Evolutionary conservation across 2,329 filamentous ascomycete genomes (phyloP), one percentile per base, ranked within the genome.

Genomic region (Didymella segeticola): DNA sequence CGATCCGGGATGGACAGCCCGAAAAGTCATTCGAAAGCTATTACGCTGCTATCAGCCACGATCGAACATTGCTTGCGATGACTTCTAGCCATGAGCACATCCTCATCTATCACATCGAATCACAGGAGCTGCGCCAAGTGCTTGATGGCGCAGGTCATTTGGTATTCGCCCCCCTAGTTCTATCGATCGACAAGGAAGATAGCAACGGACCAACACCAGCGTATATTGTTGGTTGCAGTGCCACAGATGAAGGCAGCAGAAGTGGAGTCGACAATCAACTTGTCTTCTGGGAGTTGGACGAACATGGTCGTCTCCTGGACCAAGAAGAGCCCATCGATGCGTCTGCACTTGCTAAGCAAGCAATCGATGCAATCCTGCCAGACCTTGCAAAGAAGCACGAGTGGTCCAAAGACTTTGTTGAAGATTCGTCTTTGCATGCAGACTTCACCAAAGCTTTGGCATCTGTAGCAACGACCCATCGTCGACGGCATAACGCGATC

Each of bases 231-330:
- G 15, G 65, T 11, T 63, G 64, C 48, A 60, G 54, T 22, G 38
- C 60, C 10, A 33, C 53, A 4, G 43, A 58, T 12, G 10, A 39
- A 23, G 23, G 33, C 9, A 31, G 11, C 10, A 33, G 39, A 8
- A 22, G 14, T 17, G 51, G 43, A 17, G 9, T 39, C 3, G 14
- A 47, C 5, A 50, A 53, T 26, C 47, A 48, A 25, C 57, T 72
- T 4, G 60, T 66, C 1, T 47, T 71, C 25, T 71, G 68, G 66
- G 66, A 70, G 8, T 51, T 71, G 1, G 66, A 70, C 25, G 53
- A 58, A 15, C 56, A 68, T 26, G 69, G 68, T 1, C 65, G 65
- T 17, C 43, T 64, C 14, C 29, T 71, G 0, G 66, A 65, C 27
- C 62, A 67, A 29, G 68, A 70, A 55, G 66, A 71, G 37, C 48